Percentiles rank a stretch among this genome's conserved stretches.
Evolutionary conservation across 306 rosid genomes (phyloP).

Genomic region (Cucumis cinereus): DNA sequence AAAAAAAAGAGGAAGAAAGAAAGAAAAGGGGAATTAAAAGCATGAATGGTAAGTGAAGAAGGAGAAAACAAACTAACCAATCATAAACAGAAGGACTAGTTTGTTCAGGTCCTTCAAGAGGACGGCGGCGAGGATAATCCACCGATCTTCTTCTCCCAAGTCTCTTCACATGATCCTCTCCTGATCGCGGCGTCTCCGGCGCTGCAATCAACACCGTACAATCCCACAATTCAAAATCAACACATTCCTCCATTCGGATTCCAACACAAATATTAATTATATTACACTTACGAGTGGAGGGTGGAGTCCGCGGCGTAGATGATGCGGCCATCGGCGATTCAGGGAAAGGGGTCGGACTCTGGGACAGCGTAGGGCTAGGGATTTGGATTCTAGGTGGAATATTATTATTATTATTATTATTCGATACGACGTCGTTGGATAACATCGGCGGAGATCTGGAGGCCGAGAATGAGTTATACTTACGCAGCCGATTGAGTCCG

Average conservation of each 20-base stretch:
- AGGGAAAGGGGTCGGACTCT: neutral
- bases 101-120: constrained; percentile 17
- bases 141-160: constrained; percentile 44
- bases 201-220: constrained; percentile 25
- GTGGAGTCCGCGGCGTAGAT: constrained; percentile 43
- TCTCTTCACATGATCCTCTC: constrained; percentile 26
- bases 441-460: constrained; percentile 10
- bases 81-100: constrained; percentile 40
- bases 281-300: constrained; percentile 30
- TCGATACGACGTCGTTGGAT: neutral
- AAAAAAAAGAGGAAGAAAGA: too few species aligned
- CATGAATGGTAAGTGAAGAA: too few species aligned
- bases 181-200: constrained; percentile 28
- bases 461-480: constrained; percentile 37
- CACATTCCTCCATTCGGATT: neutral
- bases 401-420: too few species aligned
- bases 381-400: neutral
- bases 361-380: constrained; percentile 16
- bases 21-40: too few species aligned
- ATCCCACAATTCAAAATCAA: neutral
- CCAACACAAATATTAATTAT: neutral
- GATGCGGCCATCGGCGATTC: constrained; percentile 19
- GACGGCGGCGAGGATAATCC: constrained; percentile 1
- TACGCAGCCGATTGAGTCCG: constrained; percentile 80
- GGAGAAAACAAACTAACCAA: constrained; percentile 23